Evolutionary conservation across 768 basidiomycete species (phyloP), one percentile per base, ranked within the genome.

Genomic region (Calvatia gigantea): DNA sequence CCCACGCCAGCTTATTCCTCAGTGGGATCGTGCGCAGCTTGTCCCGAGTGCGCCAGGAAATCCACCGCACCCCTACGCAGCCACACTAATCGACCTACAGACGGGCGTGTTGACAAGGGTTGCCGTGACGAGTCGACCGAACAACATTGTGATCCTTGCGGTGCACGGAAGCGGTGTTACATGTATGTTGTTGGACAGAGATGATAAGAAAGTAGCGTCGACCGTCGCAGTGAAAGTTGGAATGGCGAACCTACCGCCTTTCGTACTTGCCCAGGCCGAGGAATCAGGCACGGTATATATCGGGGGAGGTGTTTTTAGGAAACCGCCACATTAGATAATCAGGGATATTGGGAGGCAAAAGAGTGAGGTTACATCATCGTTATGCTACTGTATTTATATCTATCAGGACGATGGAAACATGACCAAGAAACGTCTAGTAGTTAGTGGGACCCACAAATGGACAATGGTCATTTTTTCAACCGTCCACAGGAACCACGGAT

Each of bases 241-340:
- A 9, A 65, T 65, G 64, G 56, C 32, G 6, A 64, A 62, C 44
- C 15, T 66, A 3, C 63, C 65, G 1, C 49, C 65, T 11, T 66
- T 64, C 39, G 57, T 63, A 4, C 55, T 66, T 3, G 54, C 54
- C 11, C 46, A 56, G 14, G 35, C 46, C 15, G 31, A 48, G 19
- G 21, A 32, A 1, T 41, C 47, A 4, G 54, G 46, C 3, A 56
- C 54, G 14, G 47, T 56, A 9, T 56, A 56, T 6, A 47, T 56
- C n/a, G 45, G 54, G 0, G 37, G 46, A 17, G n/a, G 31, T 21
- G 17, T 12, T 42, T 42, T 42, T 11, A 21, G 11, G 17, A 23
- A 19, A 23, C 0, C 21, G 19, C 41, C 41, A 12, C 7, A 2
- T 21, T 23, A n/a, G n/a, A n/a, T n/a, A n/a, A n/a, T n/a, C n/a